These are phyloP conservation scores for Dendrocalamus sinicus DNA, from an alignment of 176 grass and related monocot species.

Conservation along the genomic window DNA sequence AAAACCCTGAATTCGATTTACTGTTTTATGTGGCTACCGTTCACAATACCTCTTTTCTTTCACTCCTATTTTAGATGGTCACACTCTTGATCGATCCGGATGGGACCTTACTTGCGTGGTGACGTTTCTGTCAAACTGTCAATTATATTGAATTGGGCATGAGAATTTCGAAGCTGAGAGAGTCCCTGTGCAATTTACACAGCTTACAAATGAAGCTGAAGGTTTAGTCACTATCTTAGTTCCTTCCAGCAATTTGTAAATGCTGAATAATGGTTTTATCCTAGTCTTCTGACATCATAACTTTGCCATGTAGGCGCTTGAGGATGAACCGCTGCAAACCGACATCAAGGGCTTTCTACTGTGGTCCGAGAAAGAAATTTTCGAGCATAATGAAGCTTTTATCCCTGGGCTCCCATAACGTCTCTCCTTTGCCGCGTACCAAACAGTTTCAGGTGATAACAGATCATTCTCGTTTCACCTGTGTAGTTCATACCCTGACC, in stretches of 20 bases:
- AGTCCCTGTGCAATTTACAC: constrained; percentile 76
- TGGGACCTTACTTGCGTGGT: constrained; percentile 90
- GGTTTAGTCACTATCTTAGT: constrained; percentile 43
- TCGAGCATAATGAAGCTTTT: constrained; percentile 60
- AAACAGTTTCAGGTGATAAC: constrained; percentile 78
- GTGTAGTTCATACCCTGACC: not conserved
- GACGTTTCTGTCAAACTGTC: constrained; percentile 37
- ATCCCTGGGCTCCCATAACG: constrained; percentile 72
- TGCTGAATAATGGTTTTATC: constrained; percentile 21
- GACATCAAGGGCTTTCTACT: constrained; percentile 77
- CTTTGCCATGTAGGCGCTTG: constrained; percentile 58
- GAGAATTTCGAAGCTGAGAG: constrained; percentile 73
- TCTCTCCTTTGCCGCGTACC: constrained; percentile 83
- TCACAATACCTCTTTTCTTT: constrained; percentile 44
- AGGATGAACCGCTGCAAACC: constrained; percentile 88
- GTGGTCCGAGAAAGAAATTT: constrained; percentile 73
- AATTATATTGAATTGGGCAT: constrained; percentile 40
- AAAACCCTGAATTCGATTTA: not conserved
- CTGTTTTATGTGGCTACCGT: constrained; percentile 28
- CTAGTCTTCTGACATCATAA: constrained; percentile 24
- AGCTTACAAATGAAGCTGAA: constrained; percentile 90
- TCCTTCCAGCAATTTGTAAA: constrained; percentile 21
- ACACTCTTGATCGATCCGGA: constrained; percentile 76
- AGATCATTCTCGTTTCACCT: not conserved
- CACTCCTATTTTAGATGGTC: constrained; percentile 65